Conservation (phyloP, 345 rosid genomes). For the Moricandia moricandioides region DNA sequence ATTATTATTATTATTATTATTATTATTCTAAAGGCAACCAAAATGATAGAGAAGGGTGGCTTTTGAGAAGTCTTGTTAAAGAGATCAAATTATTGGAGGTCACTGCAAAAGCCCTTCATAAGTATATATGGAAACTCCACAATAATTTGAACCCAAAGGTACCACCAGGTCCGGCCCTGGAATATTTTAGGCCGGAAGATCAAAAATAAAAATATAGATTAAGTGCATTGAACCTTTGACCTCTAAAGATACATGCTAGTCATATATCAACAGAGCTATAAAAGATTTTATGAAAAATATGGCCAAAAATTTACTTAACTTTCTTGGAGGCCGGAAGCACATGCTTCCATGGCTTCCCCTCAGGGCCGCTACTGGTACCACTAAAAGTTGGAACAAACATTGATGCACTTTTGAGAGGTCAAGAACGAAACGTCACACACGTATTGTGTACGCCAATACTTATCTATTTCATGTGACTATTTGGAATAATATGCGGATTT, state of each 20-base stretch:
- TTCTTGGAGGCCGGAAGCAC: too few relatives aligned
- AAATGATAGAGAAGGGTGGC: conserved; percentile 36
- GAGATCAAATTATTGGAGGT: conserved; percentile 33
- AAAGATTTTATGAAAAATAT: too few relatives aligned
- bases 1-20: neutral
- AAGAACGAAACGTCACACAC: conserved; percentile 2
- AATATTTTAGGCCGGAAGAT: too few relatives aligned
- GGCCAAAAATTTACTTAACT: too few relatives aligned
- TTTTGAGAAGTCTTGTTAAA: conserved; percentile 27
- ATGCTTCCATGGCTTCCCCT: too few relatives aligned
- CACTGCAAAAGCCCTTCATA: conserved; percentile 24
- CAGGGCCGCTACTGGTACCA: too few relatives aligned
- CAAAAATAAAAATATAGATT: too few relatives aligned
- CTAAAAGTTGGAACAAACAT: conserved; percentile 29
- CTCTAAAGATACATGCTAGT: too few relatives aligned
- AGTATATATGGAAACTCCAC: conserved; percentile 27
- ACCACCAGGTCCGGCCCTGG: too few relatives aligned
- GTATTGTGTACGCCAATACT: neutral
- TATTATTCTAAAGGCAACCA: conserved; percentile 10
- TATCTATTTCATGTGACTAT: neutral
- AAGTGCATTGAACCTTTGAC: too few relatives aligned
- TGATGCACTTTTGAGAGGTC: conserved; percentile 35
- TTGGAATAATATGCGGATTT: neutral
- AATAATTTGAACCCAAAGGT: conserved; percentile 37
- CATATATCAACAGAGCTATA: too few relatives aligned